Conservation (phyloP, 768 basidiomycete genomes). For the Suillus tomentosus region DNA sequence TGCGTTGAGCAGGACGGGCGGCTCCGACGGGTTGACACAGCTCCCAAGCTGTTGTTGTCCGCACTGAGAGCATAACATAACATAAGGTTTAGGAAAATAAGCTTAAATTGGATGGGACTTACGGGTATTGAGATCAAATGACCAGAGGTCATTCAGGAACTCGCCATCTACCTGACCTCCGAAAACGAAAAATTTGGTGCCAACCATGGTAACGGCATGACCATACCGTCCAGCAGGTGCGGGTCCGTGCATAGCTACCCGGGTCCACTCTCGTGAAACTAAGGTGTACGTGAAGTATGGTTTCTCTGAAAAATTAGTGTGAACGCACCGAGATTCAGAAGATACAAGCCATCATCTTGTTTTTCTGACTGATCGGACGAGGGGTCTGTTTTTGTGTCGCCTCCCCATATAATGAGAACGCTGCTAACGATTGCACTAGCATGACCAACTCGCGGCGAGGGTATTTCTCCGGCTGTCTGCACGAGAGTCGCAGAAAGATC, state of each 20-base stretch:
- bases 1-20: constrained; percentile 76
- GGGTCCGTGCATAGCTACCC: constrained; percentile 73
- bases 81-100: constrained; percentile 9
- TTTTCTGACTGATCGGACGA: constrained; percentile 63
- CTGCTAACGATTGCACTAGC: constrained; percentile 94
- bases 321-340: constrained; percentile 86
- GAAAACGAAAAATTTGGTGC: constrained; percentile 91
- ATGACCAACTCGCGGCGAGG: constrained; percentile 92
- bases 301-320: neutral
- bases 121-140: constrained; percentile 95
- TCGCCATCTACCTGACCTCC: constrained; percentile 95
- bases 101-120: constrained; percentile 34
- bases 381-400: constrained; percentile 86
- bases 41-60: constrained; percentile 85
- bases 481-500: constrained; percentile 80
- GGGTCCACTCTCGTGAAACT: constrained; percentile 97
- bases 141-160: constrained; percentile 95
- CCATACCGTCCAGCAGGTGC: constrained; percentile 91
- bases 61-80: constrained; percentile 51
- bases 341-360: constrained; percentile 91
- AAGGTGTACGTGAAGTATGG: constrained; percentile 11
- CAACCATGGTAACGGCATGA: constrained; percentile 91
- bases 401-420: constrained; percentile 97
- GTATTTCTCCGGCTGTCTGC: constrained; percentile 87
- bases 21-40: constrained; percentile 60